A percentile compares a stretch with the other conserved stretches of the same genome.
These are phyloP conservation scores for Lichenothelia convexa DNA, from an alignment of 495 filamentous ascomycete species.

Conservation along the genomic window DNA sequence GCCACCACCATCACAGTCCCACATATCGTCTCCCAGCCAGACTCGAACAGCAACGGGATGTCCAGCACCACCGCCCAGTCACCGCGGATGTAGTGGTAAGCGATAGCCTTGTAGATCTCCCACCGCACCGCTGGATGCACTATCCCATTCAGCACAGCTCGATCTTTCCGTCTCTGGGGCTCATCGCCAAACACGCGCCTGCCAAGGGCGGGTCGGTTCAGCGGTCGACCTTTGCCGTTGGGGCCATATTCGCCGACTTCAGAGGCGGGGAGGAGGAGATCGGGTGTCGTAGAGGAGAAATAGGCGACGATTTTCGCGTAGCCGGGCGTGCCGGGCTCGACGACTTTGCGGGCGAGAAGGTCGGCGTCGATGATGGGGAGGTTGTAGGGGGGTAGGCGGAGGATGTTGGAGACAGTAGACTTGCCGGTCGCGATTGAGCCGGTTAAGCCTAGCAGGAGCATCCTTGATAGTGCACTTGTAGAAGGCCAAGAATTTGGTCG, in stretches of 20 bases:
- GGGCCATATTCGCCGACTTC: conserved; percentile 20
- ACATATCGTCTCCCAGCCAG: conserved; percentile 60
- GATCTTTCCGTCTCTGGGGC: conserved; percentile 42
- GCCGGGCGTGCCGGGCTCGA: conserved; percentile 70
- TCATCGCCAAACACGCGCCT: conserved; percentile 64
- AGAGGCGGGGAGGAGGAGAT: conserved; percentile 45
- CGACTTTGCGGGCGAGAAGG: conserved; percentile 71
- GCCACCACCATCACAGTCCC: conserved; percentile 72
- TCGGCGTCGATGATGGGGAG: conserved; percentile 94
- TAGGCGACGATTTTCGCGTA: conserved; percentile 62
- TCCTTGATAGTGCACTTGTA: conserved; percentile 25
- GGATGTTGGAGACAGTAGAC: conserved; percentile 77
- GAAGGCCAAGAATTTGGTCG: too few species aligned
- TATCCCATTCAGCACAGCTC: conserved; percentile 66
- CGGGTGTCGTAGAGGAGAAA: conserved; percentile 66
- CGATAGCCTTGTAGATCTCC: conserved; percentile 52
- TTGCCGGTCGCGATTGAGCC: conserved; percentile 97
- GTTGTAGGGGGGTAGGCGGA: conserved; percentile 58
- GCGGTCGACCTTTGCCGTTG: conserved; percentile 38
- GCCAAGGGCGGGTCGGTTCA: conserved; percentile 77
- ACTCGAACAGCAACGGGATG: conserved; percentile 80
- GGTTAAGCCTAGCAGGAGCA: conserved; percentile 92
- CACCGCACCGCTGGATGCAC: conserved; percentile 71
- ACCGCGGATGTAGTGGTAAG: conserved; percentile 48
- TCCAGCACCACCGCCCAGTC: conserved; percentile 83